phyloP scores from a whole-genome alignment of 1,139 yeast species.

The Hyphopichia khmerensis region DNA sequence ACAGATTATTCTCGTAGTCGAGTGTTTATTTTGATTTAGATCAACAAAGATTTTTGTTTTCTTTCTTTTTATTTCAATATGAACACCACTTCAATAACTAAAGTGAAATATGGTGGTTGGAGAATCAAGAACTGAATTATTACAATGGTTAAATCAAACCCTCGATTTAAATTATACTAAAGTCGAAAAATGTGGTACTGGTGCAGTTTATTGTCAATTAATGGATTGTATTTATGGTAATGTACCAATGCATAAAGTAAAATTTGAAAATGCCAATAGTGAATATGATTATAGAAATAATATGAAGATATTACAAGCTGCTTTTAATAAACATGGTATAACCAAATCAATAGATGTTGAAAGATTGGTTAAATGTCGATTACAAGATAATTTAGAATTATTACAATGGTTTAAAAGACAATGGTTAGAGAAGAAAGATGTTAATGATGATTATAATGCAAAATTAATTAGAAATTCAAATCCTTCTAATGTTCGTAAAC shows the following conservation, averaged over 20 bases:
- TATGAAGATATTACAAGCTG: conserved; percentile 80
- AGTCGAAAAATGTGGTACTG: conserved; percentile 93
- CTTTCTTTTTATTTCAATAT: background rate
- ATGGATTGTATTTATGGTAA: conserved; percentile 83
- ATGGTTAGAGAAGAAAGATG: conserved; percentile 75
- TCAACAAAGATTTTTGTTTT: background rate
- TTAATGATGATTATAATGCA: conserved; percentile 67
- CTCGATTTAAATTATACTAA: conserved; percentile 65
- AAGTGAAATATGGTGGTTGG: conserved; percentile 36
- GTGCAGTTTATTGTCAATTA: conserved; percentile 92
- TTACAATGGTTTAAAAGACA: conserved; percentile 86
- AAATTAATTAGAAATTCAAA: conserved; percentile 14
- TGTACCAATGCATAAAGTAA: conserved; percentile 74
- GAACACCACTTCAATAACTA: background rate
- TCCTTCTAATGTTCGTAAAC: background rate
- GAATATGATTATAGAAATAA: conserved; percentile 81
- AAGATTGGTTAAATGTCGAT: conserved; percentile 75
- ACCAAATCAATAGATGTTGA: conserved; percentile 81
- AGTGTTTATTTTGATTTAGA: background rate
- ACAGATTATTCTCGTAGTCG: background rate
- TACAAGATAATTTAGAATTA: conserved; percentile 92
- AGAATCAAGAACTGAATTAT: conserved; percentile 78
- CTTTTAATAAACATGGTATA: conserved; percentile 68
- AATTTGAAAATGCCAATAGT: conserved; percentile 57
- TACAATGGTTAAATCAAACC: conserved; percentile 80